phyloP scores from a whole-genome alignment of 257 asterid genomes.

The Euphrasia confusa region DNA sequence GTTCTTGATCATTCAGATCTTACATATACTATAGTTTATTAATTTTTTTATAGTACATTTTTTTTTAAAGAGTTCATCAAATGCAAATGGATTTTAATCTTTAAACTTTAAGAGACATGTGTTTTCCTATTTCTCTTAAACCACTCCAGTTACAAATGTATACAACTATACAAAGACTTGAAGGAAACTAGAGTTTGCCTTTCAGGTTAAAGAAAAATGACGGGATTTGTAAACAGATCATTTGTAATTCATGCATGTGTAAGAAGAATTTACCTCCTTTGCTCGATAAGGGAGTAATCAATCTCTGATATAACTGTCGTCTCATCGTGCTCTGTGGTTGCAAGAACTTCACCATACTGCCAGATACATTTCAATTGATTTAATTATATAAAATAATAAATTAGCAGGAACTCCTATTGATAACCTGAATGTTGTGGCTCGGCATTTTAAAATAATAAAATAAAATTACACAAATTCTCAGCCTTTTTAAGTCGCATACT shows the following conservation, averaged over 20 bases:
- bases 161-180: too few relatives aligned
- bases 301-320: conserved; percentile 59
- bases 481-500: conserved; percentile 25
- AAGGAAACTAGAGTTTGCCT: not conserved
- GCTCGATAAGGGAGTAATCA: conserved; percentile 76
- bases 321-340: conserved; percentile 89
- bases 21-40: too few relatives aligned
- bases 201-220: not conserved
- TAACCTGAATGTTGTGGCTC: conserved; percentile 14
- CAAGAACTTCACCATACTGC: conserved; percentile 91
- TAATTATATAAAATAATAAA: conserved; percentile 10
- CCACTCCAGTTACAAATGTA: too few relatives aligned
- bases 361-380: conserved; percentile 29
- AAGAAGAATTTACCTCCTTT: conserved; percentile 53
- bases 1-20: not conserved
- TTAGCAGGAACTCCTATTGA: conserved; percentile 10
- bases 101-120: not conserved
- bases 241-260: conserved; percentile 6
- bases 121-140: too few relatives aligned
- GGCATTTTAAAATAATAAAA: conserved; percentile 19
- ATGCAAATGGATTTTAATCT: not conserved
- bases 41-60: too few relatives aligned
- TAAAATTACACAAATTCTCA: not conserved
- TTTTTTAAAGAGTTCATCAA: not conserved
- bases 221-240: not conserved